phyloP scores from a whole-genome alignment of 805 yeast species.

The Metschnikowia kofuensis region DNA sequence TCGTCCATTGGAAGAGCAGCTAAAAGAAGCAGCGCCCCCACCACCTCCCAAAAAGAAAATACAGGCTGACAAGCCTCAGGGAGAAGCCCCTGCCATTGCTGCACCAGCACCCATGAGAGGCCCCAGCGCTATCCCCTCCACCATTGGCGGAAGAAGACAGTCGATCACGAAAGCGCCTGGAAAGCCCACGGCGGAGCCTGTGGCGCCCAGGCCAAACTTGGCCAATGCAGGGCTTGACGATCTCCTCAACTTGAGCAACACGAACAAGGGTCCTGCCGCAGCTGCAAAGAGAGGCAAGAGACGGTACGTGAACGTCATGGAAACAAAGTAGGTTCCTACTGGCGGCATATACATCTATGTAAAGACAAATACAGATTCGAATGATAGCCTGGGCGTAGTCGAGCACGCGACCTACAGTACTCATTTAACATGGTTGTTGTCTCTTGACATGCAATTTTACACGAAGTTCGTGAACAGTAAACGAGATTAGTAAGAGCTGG shows the following conservation, averaged over 20 bases:
- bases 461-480: no score
- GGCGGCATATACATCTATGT: background rate
- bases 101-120: slow-evolving; percentile 13
- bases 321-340: slow-evolving; percentile 2
- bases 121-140: slow-evolving; percentile 2
- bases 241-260: slow-evolving; percentile 26
- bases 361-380: no score
- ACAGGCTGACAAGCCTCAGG: slow-evolving; percentile 9
- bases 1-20: slow-evolving; percentile 63
- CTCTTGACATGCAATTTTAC: no score
- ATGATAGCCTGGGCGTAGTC: no score
- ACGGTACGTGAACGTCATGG: slow-evolving; percentile 20
- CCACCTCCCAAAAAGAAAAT: slow-evolving; percentile 57
- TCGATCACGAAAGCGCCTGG: slow-evolving; percentile 49
- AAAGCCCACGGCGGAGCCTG: slow-evolving; percentile 25
- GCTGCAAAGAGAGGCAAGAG: slow-evolving; percentile 17
- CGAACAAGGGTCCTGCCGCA: slow-evolving; percentile 8
- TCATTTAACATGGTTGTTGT: no score
- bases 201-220: slow-evolving; percentile 18
- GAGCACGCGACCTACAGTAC: no score
- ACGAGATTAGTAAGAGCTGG: no score
- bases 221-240: slow-evolving; percentile 43
- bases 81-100: slow-evolving; percentile 10
- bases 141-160: slow-evolving; percentile 48
- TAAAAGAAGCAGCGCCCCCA: slow-evolving; percentile 53